Base-by-base conservation (phyloP, 179 eudicot species). In the Gypsophila paniculata region DNA sequence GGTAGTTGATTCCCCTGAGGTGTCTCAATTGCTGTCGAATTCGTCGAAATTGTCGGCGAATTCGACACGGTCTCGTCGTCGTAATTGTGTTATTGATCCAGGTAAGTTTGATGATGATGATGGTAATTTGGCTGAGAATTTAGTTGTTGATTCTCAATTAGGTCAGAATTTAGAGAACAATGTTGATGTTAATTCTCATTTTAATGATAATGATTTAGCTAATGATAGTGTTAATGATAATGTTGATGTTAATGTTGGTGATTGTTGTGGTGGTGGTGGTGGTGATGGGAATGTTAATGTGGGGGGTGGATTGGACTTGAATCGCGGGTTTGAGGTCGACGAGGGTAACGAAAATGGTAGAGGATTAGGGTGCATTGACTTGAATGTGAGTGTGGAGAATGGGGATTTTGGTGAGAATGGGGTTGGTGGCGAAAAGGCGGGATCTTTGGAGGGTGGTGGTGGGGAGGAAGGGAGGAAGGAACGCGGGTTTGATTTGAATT, bases 401-500 rank as follows among this genome's bases (percentile, higher is more conserved):
- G 61, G 44, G 63, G 89, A 76, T 18, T 57, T 38, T 70, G 82
- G 58, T 44, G 85, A 68, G 32, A 53, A 70, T 61, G 61, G 51
- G 19, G 61, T 25, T 32, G 61, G 62, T 72, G 66, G 15, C 29
- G 81, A 53, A 74, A 74, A 64, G 42, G 62, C 42, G 42, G 75
- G 52, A 14, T 46, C 38, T 44, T 59, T 65, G 63, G 63, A 32
- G 4, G 64, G 51, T 34, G 73, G 34, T 34, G 71, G 22, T 4
- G 67, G 7, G 71, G 75, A 29, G 46, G 61, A 58, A 42, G 80
- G 52, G 74, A 83, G 77, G 72, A 78, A 65, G 57, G 83, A 85
- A 68, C 84, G 53, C 4, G 79, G 81, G 55, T 87, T 93, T 68
- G 98, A 93, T 79, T 86, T 93, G 85, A 93, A 92, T 87, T 76